These are phyloP conservation scores for Cryptosporidium xiaoi DNA, from an alignment of 169 alveolate genomes.

Conservation along the genomic window DNA sequence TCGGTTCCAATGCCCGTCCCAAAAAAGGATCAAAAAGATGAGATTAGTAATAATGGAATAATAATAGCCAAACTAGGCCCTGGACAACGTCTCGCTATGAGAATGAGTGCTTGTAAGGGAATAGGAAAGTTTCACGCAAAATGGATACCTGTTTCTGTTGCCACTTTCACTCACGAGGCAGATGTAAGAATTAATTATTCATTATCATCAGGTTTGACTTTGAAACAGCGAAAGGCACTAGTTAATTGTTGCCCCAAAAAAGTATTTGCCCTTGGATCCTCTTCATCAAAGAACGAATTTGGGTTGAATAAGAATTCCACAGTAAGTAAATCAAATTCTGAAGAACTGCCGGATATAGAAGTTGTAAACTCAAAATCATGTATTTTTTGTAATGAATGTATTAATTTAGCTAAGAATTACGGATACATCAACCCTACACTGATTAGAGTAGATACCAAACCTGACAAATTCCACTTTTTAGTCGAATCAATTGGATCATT, in stretches of 20 bases:
- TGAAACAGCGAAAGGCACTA: constrained; percentile 83
- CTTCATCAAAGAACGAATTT: constrained; percentile 77
- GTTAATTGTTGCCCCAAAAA: constrained; percentile 90
- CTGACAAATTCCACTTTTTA: constrained; percentile 84
- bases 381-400: constrained; percentile 91
- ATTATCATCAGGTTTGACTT: constrained; percentile 80
- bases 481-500: constrained; percentile 94
- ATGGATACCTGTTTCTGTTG: constrained; percentile 95
- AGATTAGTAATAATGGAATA: constrained; percentile 85
- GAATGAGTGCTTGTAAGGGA: constrained; percentile 95
- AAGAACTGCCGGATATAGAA: constrained; percentile 70
- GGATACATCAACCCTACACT: constrained; percentile 62
- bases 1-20: constrained; percentile 77
- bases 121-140: constrained; percentile 97
- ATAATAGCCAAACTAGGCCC: constrained; percentile 92
- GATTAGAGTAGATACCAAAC: constrained; percentile 77
- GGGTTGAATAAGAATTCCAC: constrained; percentile 37
- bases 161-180: constrained; percentile 86
- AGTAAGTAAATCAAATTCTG: constrained; percentile 59
- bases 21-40: constrained; percentile 75
- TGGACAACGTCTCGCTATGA: constrained; percentile 91
- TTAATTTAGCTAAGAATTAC: constrained; percentile 52
- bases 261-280: constrained; percentile 81
- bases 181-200: constrained; percentile 83
- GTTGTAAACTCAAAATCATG: constrained; percentile 80